phyloP scores from a whole-genome alignment of 352 stramenopile species.

The Globisporangium spinosum region DNA sequence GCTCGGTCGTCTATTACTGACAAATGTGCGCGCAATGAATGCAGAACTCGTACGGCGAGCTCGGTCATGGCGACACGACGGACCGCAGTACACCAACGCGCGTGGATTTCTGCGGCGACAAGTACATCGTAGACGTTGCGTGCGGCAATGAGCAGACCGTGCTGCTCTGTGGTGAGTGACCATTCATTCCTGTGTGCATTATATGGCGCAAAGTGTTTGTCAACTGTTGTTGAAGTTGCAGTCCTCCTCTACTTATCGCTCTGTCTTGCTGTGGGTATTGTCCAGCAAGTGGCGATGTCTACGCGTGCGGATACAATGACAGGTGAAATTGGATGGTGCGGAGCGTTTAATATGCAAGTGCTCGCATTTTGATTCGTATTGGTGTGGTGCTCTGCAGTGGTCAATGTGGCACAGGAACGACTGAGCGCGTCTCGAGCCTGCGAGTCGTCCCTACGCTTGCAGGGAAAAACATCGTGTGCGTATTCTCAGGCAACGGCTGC shows the following conservation, averaged over 20 bases:
- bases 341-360: not conserved
- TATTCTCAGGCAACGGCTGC: slow-evolving; percentile 91
- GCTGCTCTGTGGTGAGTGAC: slow-evolving; percentile 62
- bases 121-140: slow-evolving; percentile 72
- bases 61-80: slow-evolving; percentile 82
- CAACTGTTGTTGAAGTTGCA: not conserved
- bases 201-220: not conserved
- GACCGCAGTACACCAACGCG: slow-evolving; percentile 55
- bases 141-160: slow-evolving; percentile 91
- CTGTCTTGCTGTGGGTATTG: not conserved
- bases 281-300: slow-evolving; percentile 73
- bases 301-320: slow-evolving; percentile 91
- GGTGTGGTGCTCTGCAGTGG: slow-evolving; percentile 42
- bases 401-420: slow-evolving; percentile 87
- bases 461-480: slow-evolving; percentile 54
- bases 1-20: not conserved
- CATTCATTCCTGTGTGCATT: not conserved
- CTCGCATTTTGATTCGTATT: not conserved
- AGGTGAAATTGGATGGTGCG: slow-evolving; percentile 34
- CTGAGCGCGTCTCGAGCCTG: slow-evolving; percentile 53
- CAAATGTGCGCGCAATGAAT: not conserved
- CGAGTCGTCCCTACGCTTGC: slow-evolving; percentile 48
- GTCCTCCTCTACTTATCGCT: not conserved
- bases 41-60: slow-evolving; percentile 91
- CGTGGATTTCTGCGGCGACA: slow-evolving; percentile 32